These are phyloP conservation scores for Debaryomyces udenii DNA, from an alignment of 1,139 yeast species.

Conservation along the genomic window DNA sequence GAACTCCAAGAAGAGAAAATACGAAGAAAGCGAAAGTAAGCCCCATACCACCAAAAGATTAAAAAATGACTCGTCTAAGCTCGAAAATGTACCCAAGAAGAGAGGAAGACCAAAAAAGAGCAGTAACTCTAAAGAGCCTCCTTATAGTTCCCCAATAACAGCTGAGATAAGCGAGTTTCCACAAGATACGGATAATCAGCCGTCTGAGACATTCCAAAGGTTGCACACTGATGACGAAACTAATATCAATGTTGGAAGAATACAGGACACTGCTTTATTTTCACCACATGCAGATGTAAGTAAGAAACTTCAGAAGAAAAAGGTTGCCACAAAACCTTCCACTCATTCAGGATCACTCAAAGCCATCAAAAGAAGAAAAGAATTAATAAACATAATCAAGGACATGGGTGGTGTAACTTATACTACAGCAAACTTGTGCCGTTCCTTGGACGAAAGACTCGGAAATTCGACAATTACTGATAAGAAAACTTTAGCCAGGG, in stretches of 20 bases:
- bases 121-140: too few species aligned
- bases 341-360: conserved; percentile 19
- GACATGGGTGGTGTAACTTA: conserved; percentile 47
- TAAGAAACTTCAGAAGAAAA: conserved; percentile 8
- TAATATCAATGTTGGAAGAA: not conserved
- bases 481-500: conserved; percentile 50
- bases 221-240: not conserved
- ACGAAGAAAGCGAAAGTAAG: conserved; percentile 14
- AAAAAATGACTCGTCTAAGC: conserved; percentile 4
- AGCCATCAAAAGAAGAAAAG: conserved; percentile 38
- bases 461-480: conserved; percentile 46
- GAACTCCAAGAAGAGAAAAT: conserved; percentile 20
- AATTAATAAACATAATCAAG: conserved; percentile 37
- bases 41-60: conserved; percentile 12
- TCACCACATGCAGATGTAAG: conserved; percentile 1
- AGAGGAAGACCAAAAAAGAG: conserved; percentile 12
- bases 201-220: conserved; percentile 4
- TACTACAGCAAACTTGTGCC: conserved; percentile 38
- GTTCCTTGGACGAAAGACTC: conserved; percentile 38
- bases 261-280: not conserved
- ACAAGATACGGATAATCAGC: not conserved
- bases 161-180: conserved; percentile 1
- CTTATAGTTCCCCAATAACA: not conserved
- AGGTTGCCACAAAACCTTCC: not conserved
- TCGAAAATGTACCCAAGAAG: conserved; percentile 10